Conservation (phyloP, 768 basidiomycete species). For the Phylloporus arenicola region DNA sequence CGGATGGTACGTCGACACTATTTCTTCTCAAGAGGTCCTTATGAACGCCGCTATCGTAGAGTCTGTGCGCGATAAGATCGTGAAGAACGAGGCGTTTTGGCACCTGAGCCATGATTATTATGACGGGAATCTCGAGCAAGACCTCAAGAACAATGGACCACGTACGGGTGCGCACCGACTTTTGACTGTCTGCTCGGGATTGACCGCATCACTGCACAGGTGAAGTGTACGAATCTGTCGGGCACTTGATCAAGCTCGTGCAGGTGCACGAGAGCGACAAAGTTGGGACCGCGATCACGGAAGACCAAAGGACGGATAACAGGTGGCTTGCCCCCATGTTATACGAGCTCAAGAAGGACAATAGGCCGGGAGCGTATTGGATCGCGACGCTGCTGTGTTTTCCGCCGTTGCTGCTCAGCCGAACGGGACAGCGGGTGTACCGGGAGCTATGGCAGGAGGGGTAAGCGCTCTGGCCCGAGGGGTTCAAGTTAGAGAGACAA, state of each 20-base stretch:
- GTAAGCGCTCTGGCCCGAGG: neutral
- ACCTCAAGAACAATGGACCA: constrained; percentile 9
- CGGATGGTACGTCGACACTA: constrained; percentile 10
- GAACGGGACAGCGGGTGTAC: neutral
- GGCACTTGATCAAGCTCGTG: constrained; percentile 19
- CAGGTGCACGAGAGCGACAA: constrained; percentile 8
- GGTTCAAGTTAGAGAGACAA: neutral
- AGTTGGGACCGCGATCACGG: too few relatives aligned
- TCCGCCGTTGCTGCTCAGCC: neutral
- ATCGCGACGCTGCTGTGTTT: constrained; percentile 10
- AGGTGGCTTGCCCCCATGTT: constrained; percentile 8
- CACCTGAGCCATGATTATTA: constrained; percentile 19
- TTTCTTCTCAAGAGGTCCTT: neutral
- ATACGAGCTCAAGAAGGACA: constrained; percentile 12
- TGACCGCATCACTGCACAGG: constrained; percentile 6
- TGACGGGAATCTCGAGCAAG: constrained; percentile 10
- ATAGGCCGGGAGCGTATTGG: constrained; percentile 1
- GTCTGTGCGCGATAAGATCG: constrained; percentile 13
- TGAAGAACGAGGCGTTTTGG: constrained; percentile 12
- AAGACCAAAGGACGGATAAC: neutral
- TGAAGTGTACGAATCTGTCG: constrained; percentile 21
- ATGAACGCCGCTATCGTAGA: constrained; percentile 1
- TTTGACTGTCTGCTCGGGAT: neutral
- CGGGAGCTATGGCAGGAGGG: neutral
- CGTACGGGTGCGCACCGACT: constrained; percentile 8